Evolutionary conservation across 75 land plant species (phyloP).

Genomic region (Sequoia sempervirens): DNA sequence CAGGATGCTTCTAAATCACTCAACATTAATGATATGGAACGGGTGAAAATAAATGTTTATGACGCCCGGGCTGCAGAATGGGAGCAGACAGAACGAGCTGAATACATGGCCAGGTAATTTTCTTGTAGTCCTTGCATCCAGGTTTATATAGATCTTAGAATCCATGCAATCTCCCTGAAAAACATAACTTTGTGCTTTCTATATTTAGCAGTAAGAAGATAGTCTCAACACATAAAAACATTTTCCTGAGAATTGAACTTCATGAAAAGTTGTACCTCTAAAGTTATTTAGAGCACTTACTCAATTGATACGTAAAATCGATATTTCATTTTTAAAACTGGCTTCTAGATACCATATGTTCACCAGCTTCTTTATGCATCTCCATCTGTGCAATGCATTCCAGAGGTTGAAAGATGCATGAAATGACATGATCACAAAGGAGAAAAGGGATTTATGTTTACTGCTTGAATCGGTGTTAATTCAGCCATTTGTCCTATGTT

Average conservation of each 20-base stretch:
- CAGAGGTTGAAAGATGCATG: neutral
- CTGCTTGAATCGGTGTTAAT: neutral
- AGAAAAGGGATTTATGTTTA: neutral
- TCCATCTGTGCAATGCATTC: neutral
- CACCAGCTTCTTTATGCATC: neutral
- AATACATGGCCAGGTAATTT: conserved; percentile 80
- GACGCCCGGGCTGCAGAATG: conserved; percentile 77
- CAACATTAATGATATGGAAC: conserved; percentile 24
- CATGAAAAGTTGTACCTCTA: neutral
- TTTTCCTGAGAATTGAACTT: neutral
- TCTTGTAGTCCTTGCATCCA: neutral
- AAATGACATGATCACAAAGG: neutral
- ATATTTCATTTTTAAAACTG: neutral
- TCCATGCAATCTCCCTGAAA: neutral
- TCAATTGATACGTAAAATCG: neutral
- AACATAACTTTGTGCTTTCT: neutral
- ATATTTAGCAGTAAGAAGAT: neutral
- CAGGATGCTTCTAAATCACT: conserved; percentile 21
- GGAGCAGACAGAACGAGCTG: conserved; percentile 94
- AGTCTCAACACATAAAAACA: neutral
- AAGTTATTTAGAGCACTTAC: neutral
- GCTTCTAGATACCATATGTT: neutral
- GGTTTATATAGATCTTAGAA: conserved; percentile 4
- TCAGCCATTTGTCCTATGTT: neutral
- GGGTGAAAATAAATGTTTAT: conserved; percentile 32